Conservation (phyloP, 257 asterid species). For the Lantana camara region DNA sequence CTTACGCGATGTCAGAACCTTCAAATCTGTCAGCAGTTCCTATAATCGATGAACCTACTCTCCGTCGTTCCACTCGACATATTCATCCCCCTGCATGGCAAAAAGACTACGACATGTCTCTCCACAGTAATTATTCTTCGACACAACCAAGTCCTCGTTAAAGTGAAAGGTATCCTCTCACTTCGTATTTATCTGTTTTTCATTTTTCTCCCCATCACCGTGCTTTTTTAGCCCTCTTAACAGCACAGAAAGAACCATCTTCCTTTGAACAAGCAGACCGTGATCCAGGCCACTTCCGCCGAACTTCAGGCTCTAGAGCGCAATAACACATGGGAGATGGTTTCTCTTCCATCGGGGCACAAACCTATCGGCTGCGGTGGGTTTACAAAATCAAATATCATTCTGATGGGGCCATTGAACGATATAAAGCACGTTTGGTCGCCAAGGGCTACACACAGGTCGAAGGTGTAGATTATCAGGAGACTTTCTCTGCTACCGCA, state of each 20-base stretch:
- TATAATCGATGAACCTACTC: neutral
- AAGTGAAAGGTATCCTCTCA: slow-evolving; percentile 18
- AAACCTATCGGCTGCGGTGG: slow-evolving; percentile 16
- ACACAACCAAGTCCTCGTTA: neutral
- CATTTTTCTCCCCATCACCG: neutral
- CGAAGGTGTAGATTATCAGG: slow-evolving; percentile 6
- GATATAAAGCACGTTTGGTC: neutral
- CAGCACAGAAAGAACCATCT: slow-evolving; percentile 4
- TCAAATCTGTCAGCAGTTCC: too few species aligned
- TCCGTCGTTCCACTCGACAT: neutral
- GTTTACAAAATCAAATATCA: neutral
- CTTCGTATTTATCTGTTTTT: slow-evolving; percentile 17
- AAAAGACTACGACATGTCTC: slow-evolving; percentile 9
- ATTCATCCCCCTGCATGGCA: slow-evolving; percentile 16
- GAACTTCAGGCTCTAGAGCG: neutral
- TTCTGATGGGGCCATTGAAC: neutral
- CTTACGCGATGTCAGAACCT: too few species aligned
- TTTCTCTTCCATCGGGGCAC: neutral
- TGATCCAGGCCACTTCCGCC: too few species aligned
- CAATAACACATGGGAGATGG: neutral
- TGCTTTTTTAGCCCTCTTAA: slow-evolving; percentile 12
- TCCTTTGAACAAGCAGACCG: neutral
- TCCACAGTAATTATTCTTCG: slow-evolving; percentile 10
- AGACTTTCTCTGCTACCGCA: neutral
- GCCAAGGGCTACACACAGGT: slow-evolving; percentile 11